Percentiles rank a stretch among this genome's conserved stretches.
These are phyloP conservation scores for Anthracocystis panici-leucophaei DNA, from an alignment of 1,284 basidiomycete genomes.

Conservation along the genomic window DNA sequence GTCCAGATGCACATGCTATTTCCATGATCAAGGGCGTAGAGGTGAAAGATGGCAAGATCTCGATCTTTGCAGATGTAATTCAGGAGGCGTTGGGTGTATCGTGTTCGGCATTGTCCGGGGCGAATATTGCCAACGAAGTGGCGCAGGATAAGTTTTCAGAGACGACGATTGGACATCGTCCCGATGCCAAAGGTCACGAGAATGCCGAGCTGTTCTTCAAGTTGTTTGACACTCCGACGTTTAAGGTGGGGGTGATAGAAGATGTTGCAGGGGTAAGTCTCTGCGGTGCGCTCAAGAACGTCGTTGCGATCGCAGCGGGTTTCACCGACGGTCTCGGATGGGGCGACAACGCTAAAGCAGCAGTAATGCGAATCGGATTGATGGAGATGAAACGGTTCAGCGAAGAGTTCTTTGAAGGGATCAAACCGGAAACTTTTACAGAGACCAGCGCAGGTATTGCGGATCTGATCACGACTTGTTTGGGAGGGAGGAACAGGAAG, in stretches of 20 bases:
- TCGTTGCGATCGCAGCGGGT: constrained; percentile 75
- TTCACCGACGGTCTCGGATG: constrained; percentile 74
- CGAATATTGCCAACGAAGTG: constrained; percentile 76
- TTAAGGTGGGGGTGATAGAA: constrained; percentile 74
- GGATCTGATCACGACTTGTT: constrained; percentile 75
- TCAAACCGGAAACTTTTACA: constrained; percentile 73
- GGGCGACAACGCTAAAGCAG: constrained; percentile 75
- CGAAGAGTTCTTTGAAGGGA: constrained; percentile 74
- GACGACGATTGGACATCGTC: constrained; percentile 74
- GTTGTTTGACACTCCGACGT: constrained; percentile 72
- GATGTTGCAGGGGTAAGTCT: constrained; percentile 75
- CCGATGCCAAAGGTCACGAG: constrained; percentile 51
- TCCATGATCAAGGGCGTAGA: constrained; percentile 70
- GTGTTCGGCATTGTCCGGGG: constrained; percentile 74
- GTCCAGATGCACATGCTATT: constrained; percentile 66
- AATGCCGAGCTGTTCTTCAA: constrained; percentile 65
- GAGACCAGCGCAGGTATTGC: constrained; percentile 74
- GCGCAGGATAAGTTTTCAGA: constrained; percentile 73
- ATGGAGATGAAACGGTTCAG: constrained; percentile 71
- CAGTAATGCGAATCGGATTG: constrained; percentile 73
- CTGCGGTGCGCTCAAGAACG: constrained; percentile 75
- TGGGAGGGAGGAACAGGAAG: constrained; percentile 74
- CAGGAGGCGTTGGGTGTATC: constrained; percentile 72
- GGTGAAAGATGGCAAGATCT: constrained; percentile 72
- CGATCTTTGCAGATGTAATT: constrained; percentile 75